Conservation (phyloP, 257 asterid species). For the Petrea volubilis region DNA sequence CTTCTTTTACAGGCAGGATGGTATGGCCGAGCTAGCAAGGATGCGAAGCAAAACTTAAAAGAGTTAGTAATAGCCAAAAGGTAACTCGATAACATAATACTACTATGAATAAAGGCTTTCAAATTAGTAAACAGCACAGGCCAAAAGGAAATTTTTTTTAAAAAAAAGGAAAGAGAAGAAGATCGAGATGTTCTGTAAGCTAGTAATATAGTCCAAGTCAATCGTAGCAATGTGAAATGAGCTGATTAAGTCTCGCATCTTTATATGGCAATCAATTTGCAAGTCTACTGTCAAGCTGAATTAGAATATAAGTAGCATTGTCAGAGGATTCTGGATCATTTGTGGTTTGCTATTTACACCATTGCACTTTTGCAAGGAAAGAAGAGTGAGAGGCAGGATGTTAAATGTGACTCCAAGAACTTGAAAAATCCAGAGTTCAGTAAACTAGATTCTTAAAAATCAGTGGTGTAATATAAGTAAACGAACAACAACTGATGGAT, state of each 20-base stretch:
- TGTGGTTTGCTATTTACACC: background rate
- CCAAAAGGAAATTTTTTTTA: background rate
- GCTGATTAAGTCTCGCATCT: background rate
- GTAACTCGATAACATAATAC: background rate
- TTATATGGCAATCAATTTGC: background rate
- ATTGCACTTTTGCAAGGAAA: background rate
- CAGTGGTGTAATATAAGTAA: background rate
- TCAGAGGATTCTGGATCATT: background rate
- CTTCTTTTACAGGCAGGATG: conserved; percentile 54
- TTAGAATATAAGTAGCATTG: background rate
- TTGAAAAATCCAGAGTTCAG: too few relatives aligned
- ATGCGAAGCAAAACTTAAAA: conserved; percentile 18
- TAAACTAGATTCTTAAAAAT: background rate
- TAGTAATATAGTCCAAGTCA: background rate
- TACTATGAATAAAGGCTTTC: background rate
- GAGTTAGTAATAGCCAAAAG: conserved; percentile 18
- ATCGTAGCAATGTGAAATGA: background rate
- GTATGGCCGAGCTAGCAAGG: conserved; percentile 51
- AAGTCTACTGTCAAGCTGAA: background rate
- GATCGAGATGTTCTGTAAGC: background rate
- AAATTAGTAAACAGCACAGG: background rate
- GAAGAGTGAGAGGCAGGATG: background rate
- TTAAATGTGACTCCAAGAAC: background rate
- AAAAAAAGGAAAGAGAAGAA: too few relatives aligned
- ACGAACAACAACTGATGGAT: background rate